phyloP scores from a whole-genome alignment of 306 rosid species.

The Dalbergia cochinchinensis region DNA sequence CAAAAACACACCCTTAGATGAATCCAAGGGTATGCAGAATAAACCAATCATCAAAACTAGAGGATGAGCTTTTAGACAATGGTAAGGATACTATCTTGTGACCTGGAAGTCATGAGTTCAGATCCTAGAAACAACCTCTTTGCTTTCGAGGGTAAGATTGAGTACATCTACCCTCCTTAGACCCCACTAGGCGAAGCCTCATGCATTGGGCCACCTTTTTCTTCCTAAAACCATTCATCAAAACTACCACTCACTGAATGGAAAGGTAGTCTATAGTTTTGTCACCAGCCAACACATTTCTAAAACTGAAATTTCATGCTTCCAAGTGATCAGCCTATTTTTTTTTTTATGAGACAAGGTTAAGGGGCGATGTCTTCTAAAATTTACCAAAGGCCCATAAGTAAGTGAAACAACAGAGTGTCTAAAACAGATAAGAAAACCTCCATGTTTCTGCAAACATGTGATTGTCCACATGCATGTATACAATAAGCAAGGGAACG shows the following conservation, averaged over 20 bases:
- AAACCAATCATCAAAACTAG: constrained; percentile 19
- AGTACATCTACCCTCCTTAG: no score
- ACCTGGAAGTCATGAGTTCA: no score
- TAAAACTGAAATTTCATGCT: neutral
- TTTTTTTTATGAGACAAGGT: neutral
- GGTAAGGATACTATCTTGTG: no score
- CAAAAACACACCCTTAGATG: neutral
- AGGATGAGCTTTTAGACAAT: no score
- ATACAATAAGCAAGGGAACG: neutral
- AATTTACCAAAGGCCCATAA: neutral
- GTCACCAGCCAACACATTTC: constrained; percentile 8
- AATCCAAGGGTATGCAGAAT: constrained; percentile 34
- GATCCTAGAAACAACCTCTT: no score
- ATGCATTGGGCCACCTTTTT: no score
- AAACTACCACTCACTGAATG: constrained; percentile 29
- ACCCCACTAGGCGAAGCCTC: no score
- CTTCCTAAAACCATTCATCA: neutral
- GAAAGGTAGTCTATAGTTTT: constrained; percentile 34
- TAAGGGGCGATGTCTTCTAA: constrained; percentile 7
- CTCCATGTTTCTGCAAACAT: constrained; percentile 5
- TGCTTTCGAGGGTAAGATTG: no score
- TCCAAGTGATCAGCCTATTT: neutral
- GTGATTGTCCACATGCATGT: constrained; percentile 18
- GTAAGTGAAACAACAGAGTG: neutral
- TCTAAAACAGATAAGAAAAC: neutral